These are phyloP conservation scores for Colletotrichum sp. DNA, from an alignment of 2,329 filamentous ascomycete genomes.

Conservation along the genomic window DNA sequence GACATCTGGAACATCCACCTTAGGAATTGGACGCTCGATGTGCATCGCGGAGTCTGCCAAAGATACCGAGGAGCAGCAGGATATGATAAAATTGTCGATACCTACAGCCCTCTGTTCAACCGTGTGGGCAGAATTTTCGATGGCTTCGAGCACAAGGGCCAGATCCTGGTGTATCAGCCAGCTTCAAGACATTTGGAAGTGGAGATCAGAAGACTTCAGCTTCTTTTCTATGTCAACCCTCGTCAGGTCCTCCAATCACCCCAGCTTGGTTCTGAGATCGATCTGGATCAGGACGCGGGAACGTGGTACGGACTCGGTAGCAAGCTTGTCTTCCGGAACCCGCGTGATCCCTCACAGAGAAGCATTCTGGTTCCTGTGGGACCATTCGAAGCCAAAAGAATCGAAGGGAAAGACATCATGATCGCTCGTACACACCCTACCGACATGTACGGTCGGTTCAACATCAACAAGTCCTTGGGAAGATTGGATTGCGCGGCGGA, in stretches of 20 bases:
- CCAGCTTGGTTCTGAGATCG: slow-evolving; percentile 57
- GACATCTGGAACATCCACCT: slow-evolving; percentile 10
- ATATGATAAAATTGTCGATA: slow-evolving; percentile 49
- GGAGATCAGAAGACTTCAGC: slow-evolving; percentile 56
- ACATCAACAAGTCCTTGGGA: slow-evolving; percentile 58
- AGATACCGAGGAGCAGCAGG: background rate
- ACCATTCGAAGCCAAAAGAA: background rate
- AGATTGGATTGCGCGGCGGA: slow-evolving; percentile 63
- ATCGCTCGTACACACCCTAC: slow-evolving; percentile 32
- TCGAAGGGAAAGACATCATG: slow-evolving; percentile 15
- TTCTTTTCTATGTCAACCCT: slow-evolving; percentile 57
- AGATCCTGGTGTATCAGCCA: slow-evolving; percentile 54
- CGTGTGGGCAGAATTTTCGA: slow-evolving; percentile 49
- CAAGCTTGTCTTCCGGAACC: slow-evolving; percentile 61
- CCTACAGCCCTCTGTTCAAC: slow-evolving; percentile 44
- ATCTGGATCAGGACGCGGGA: slow-evolving; percentile 62
- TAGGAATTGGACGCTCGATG: slow-evolving; percentile 38
- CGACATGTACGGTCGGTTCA: slow-evolving; percentile 52
- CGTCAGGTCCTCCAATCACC: slow-evolving; percentile 46
- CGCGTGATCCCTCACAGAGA: slow-evolving; percentile 40
- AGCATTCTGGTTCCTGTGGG: slow-evolving; percentile 62
- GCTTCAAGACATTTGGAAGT: slow-evolving; percentile 37
- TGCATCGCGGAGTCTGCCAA: slow-evolving; percentile 24
- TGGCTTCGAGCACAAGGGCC: slow-evolving; percentile 48
- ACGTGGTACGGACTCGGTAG: slow-evolving; percentile 64